Evolutionary conservation across 2,329 filamentous ascomycete genomes (phyloP), one percentile per base, ranked within the genome.

Genomic region (Leptographium galeiforme): DNA sequence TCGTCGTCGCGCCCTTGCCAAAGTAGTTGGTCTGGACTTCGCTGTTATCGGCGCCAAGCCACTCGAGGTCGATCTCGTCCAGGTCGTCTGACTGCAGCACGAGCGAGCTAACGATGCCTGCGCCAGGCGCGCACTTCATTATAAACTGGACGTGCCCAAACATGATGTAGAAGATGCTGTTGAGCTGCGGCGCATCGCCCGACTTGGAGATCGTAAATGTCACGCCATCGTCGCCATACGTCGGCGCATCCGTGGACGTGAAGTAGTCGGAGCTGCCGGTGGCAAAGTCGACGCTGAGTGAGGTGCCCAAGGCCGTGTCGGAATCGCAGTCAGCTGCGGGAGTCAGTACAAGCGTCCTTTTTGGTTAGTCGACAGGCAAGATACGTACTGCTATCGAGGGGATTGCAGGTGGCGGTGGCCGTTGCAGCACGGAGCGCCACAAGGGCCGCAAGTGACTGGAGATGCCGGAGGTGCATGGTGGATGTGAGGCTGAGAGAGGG

Each of bases 21-120:
- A 98, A 98, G 71, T 95, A 98, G 70, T 98, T 98, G 61, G 83
- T 86, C 70, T 98, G 93, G n/a, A 95, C 87, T 67, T 95, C 76
- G 54, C 74, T 72, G 58, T 77, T 70, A 64, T 87, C 79, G 53
- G 84, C 81, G 55, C 93, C 93, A 30, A 98, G 79, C 88, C 90
- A 97, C 69, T 98, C 93, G 73, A 91, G 87, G 67, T 98, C 93
- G 63, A 98, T 95, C 72, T 98, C 93, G 68, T 98, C 93, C 46
- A 96, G 78, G 62, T 81, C 79, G 67, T 97, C 91, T 14, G 90
- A 96, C 70, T 95, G 84, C 59, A 98, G 73, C 10, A 98, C 89
- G 13, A 93, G 78, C 47, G 89, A 93, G 67, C 88, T 95, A 59
- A 98, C 90, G 62, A 98, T 96, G 56, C 93, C 93, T 11, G 80